These are phyloP conservation scores for Rhodotorula sp. DNA, from an alignment of 1,284 basidiomycete species.

Conservation along the genomic window DNA sequence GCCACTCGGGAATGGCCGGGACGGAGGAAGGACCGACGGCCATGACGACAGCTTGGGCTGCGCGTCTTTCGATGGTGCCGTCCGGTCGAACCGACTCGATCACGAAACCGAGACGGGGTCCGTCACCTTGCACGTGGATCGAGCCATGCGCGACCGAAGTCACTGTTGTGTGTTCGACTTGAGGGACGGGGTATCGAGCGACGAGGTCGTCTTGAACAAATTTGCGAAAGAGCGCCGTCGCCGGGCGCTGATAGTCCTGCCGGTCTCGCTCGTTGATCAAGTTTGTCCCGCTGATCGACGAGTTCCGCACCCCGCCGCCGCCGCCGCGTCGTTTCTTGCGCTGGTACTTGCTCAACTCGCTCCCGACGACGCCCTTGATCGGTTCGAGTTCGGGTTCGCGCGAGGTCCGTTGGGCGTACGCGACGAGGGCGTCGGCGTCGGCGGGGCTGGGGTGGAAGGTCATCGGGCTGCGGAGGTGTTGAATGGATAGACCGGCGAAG, in stretches of 20 bases:
- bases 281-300: conserved; percentile 17
- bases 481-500: conserved; percentile 41
- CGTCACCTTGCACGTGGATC: conserved; percentile 18
- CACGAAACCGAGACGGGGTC: conserved; percentile 20
- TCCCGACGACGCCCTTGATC: conserved; percentile 49
- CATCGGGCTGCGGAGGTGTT: conserved; percentile 49
- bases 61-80: conserved; percentile 8
- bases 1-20: conserved; percentile 43
- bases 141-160: conserved; percentile 22
- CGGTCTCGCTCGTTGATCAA: conserved; percentile 50
- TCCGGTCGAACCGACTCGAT: conserved; percentile 15
- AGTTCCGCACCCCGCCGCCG: neutral
- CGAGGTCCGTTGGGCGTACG: conserved; percentile 39
- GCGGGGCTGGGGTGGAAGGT: conserved; percentile 50
- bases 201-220: conserved; percentile 44
- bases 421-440: conserved; percentile 48
- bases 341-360: conserved; percentile 49
- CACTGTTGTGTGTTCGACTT: conserved; percentile 33
- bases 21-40: conserved; percentile 47
- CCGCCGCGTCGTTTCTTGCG: conserved; percentile 43
- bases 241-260: conserved; percentile 48
- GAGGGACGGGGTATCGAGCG: conserved; percentile 39
- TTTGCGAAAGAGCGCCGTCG: conserved; percentile 45
- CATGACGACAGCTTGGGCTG: conserved; percentile 40
- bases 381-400: conserved; percentile 45